A percentile compares a stretch with the other conserved stretches of the same genome.
phyloP scores from a whole-genome alignment of 2,329 filamentous ascomycete genomes.

The Colletotrichum melonis region DNA sequence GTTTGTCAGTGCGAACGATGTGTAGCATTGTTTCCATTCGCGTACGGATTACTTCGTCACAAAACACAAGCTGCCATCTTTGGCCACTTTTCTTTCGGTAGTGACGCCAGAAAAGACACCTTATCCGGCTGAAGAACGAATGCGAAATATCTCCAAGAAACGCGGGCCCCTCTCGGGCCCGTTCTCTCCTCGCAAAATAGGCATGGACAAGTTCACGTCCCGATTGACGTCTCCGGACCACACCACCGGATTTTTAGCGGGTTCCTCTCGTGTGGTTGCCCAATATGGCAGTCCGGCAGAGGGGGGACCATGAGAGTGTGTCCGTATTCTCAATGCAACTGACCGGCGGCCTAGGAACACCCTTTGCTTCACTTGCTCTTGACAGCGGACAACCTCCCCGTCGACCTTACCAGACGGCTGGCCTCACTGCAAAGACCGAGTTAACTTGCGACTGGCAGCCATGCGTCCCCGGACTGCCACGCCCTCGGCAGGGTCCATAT shows the following conservation, averaged over 20 bases:
- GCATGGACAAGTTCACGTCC: not conserved
- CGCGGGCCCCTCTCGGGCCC: not conserved
- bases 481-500: slow-evolving; percentile 19
- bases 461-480: slow-evolving; percentile 23
- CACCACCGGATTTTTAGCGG: slow-evolving; percentile 14
- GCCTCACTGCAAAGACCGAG: not conserved
- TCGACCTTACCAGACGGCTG: not conserved
- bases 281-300: slow-evolving; percentile 20
- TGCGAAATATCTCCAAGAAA: not conserved
- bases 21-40: not conserved
- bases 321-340: slow-evolving; percentile 5
- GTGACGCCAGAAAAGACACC: not conserved
- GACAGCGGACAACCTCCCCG: not conserved
- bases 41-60: not conserved
- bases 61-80: not conserved
- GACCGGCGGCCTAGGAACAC: not conserved
- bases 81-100: not conserved
- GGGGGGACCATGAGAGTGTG: not conserved
- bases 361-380: not conserved
- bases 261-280: slow-evolving; percentile 9
- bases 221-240: slow-evolving; percentile 23
- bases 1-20: not conserved
- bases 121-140: slow-evolving; percentile 1
- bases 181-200: slow-evolving; percentile 1
- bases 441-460: not conserved